These are phyloP conservation scores for Termitomyces titanicus DNA, from an alignment of 768 basidiomycete species.

Conservation along the genomic window DNA sequence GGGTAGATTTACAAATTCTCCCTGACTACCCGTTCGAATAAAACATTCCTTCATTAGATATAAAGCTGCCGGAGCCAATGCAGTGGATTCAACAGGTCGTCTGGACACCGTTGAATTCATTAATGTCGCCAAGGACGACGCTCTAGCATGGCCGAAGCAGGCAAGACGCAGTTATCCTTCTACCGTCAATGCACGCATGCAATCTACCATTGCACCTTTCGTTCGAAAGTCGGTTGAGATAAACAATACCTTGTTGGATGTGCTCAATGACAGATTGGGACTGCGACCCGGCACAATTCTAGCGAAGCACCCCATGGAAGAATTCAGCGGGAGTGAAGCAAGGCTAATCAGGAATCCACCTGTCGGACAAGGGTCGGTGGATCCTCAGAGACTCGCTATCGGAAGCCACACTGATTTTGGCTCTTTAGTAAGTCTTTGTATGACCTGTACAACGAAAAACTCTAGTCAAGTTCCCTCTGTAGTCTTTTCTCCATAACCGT, in stretches of 20 bases:
- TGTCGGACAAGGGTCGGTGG: conserved; percentile 28
- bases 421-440: conserved; percentile 43
- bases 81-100: conserved; percentile 56
- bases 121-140: conserved; percentile 69
- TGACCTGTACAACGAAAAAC: conserved; percentile 13
- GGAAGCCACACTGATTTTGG: conserved; percentile 74
- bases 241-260: conserved; percentile 45
- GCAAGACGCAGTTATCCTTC: conserved; percentile 55
- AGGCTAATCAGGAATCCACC: conserved; percentile 51
- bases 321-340: conserved; percentile 55
- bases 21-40: background rate
- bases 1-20: conserved; percentile 24
- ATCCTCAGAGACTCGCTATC: conserved; percentile 28
- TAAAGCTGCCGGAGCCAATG: conserved; percentile 60
- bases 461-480: conserved; percentile 25
- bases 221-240: conserved; percentile 54
- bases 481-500: conserved; percentile 69
- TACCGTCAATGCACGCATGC: conserved; percentile 38
- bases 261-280: conserved; percentile 56
- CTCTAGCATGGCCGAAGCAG: conserved; percentile 50
- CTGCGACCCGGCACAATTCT: conserved; percentile 47
- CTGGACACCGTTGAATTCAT: conserved; percentile 59
- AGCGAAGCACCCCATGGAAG: conserved; percentile 37
- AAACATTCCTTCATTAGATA: conserved; percentile 31
- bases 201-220: conserved; percentile 48